These are phyloP conservation scores for Globisporangium splendens DNA, from an alignment of 352 stramenopile genomes.

Conservation along the genomic window DNA sequence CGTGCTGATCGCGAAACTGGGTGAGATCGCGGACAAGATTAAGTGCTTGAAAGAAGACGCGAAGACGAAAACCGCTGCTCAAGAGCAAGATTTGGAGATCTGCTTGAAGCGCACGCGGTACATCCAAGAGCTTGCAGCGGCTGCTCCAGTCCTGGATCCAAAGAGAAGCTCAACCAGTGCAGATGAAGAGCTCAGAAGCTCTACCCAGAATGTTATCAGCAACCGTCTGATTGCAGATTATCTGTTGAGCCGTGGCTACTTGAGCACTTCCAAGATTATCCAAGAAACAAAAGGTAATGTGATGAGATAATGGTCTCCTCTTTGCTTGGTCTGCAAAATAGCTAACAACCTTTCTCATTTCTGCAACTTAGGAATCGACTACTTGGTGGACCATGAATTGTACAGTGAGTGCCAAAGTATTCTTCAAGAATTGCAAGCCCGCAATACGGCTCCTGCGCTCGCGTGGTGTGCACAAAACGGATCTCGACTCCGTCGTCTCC, in stretches of 20 bases:
- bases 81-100: conserved; percentile 55
- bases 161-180: conserved; percentile 2
- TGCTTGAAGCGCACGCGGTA: conserved; percentile 43
- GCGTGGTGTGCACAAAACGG: conserved; percentile 71
- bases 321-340: no score
- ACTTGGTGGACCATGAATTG: conserved; percentile 66
- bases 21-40: conserved; percentile 40
- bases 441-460: conserved; percentile 50
- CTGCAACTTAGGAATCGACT: conserved; percentile 34
- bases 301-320: no score
- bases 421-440: conserved; percentile 44
- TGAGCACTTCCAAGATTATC: conserved; percentile 67
- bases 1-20: conserved; percentile 45
- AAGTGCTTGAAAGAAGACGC: conserved; percentile 40
- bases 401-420: conserved; percentile 53
- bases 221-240: conserved; percentile 75
- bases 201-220: conserved; percentile 20
- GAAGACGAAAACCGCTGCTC: conserved; percentile 38
- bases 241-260: conserved; percentile 59
- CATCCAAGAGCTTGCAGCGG: conserved; percentile 33
- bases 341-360: neutral
- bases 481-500: conserved; percentile 62
- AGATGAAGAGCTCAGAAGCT: conserved; percentile 15
- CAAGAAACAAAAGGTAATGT: conserved; percentile 47
- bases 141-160: conserved; percentile 14